Base-by-base conservation (phyloP, 306 rosid species). In the Prunus campanulata region DNA sequence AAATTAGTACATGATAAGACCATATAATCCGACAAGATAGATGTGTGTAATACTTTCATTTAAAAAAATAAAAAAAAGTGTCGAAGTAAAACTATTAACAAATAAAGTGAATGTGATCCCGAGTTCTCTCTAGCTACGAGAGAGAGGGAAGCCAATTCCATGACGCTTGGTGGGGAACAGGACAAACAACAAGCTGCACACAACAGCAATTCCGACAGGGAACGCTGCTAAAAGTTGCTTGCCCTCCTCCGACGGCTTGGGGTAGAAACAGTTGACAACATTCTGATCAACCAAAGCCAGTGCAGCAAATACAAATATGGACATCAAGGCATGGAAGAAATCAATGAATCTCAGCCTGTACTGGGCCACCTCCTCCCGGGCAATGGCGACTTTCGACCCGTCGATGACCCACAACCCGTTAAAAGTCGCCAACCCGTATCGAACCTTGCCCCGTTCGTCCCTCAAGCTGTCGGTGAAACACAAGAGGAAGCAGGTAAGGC, bases 81-180 rank as follows among this genome's bases (percentile, higher is more conserved):
- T 7, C 44, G 9, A 39, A 39, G 44, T 39, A 39, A 39, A 39
- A 39, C 7, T 39, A 25, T 24, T 13, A 60, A 60, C 29, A 6
- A 35, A 5, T 35, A 35, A 22, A 4, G 3, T 25, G 29, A 60
- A 56, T 13, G 3, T 27, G 44, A 39, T 61, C 6, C 35, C 42
- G 2, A 1, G 32, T 0, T 9, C 7, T 30, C 8, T 27, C 72
- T 84, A 93, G 62, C 24, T 2, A 10, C 59, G 91, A 68, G 91
- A 93, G 88, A 72, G 83, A 79, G 76, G 94, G 78, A 91, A 91
- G 72, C 97, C 98, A 82, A 93, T 87, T 52, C 96, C 98, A 76
- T 91, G 96, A 55, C 98, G 87, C 24, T 74, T 63, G 15, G 88
- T 70, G 20, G 98, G 98, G 55, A 90, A 90, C 9, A 65, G 68